A percentile compares a stretch with the other conserved stretches of the same genome.
These are phyloP conservation scores for Cercophora scortea DNA, from an alignment of 495 filamentous ascomycete species.

Conservation along the genomic window DNA sequence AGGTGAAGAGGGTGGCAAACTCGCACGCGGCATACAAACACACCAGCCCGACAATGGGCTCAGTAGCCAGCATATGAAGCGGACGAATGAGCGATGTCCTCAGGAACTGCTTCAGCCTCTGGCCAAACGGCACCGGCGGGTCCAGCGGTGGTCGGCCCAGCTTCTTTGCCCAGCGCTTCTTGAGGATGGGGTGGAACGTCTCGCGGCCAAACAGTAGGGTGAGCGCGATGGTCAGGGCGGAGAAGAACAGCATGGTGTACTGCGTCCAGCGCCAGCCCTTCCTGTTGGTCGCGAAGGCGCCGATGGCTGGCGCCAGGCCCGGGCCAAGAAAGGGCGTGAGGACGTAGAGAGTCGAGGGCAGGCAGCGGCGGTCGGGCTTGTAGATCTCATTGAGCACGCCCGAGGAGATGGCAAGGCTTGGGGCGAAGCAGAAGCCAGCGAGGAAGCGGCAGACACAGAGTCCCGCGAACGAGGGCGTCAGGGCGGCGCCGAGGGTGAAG, in stretches of 20 bases:
- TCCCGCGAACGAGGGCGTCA: constrained; percentile 47
- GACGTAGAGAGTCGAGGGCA: constrained; percentile 42
- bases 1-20: constrained; percentile 56
- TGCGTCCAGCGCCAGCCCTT: constrained; percentile 58
- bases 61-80: constrained; percentile 53
- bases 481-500: constrained; percentile 55
- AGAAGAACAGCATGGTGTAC: constrained; percentile 30
- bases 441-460: constrained; percentile 55
- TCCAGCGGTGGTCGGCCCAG: constrained; percentile 29
- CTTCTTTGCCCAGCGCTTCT: constrained; percentile 40
- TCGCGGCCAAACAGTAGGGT: constrained; percentile 41
- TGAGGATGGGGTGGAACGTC: constrained; percentile 57
- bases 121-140: constrained; percentile 17
- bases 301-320: constrained; percentile 50
- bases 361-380: constrained; percentile 32
- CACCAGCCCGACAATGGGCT: constrained; percentile 57
- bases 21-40: constrained; percentile 56
- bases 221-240: constrained; percentile 37
- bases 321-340: constrained; percentile 52
- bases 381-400: constrained; percentile 50
- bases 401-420: constrained; percentile 46
- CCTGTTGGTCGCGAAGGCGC: constrained; percentile 50
- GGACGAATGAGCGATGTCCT: constrained; percentile 54
- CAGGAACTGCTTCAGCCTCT: constrained; percentile 39
- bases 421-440: constrained; percentile 49